Conservation (phyloP, 345 rosid species). For the Populus deltoides region DNA sequence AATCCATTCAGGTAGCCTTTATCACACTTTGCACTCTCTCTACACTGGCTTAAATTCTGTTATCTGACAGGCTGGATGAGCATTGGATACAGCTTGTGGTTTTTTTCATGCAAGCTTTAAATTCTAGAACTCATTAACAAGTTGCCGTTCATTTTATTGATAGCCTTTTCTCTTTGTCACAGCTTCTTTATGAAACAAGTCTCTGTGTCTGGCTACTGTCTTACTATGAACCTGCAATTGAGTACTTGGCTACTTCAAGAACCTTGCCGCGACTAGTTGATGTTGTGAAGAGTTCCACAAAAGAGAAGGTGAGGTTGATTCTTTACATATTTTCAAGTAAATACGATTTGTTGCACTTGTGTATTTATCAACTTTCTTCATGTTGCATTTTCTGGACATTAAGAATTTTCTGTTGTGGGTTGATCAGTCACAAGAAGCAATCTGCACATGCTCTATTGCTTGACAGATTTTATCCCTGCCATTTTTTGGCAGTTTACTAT, state of each 20-base stretch:
- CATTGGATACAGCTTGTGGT: not conserved
- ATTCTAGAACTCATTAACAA: not conserved
- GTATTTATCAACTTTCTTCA: not conserved
- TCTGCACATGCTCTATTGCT: slow-evolving; percentile 13
- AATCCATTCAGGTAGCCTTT: slow-evolving; percentile 76
- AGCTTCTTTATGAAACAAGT: slow-evolving; percentile 97
- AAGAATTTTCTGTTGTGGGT: not conserved
- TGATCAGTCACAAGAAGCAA: slow-evolving; percentile 2
- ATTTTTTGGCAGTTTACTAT: not conserved
- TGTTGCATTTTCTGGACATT: not conserved
- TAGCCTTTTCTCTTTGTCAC: slow-evolving; percentile 22
- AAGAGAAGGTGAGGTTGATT: slow-evolving; percentile 70
- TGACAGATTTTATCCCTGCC: slow-evolving; percentile 3
- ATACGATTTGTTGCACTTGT: not conserved
- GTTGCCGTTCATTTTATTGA: slow-evolving; percentile 1
- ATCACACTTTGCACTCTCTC: slow-evolving; percentile 1
- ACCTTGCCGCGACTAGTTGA: slow-evolving; percentile 72
- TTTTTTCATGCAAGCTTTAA: not conserved
- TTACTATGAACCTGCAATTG: slow-evolving; percentile 86
- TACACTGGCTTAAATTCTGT: not conserved
- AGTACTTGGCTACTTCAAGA: slow-evolving; percentile 82
- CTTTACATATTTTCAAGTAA: not conserved
- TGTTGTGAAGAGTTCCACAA: slow-evolving; percentile 83
- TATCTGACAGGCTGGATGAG: not conserved
- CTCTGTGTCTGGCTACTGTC: slow-evolving; percentile 93